Conservation (phyloP, 768 basidiomycete species). For the Mycena sanguinolenta region DNA sequence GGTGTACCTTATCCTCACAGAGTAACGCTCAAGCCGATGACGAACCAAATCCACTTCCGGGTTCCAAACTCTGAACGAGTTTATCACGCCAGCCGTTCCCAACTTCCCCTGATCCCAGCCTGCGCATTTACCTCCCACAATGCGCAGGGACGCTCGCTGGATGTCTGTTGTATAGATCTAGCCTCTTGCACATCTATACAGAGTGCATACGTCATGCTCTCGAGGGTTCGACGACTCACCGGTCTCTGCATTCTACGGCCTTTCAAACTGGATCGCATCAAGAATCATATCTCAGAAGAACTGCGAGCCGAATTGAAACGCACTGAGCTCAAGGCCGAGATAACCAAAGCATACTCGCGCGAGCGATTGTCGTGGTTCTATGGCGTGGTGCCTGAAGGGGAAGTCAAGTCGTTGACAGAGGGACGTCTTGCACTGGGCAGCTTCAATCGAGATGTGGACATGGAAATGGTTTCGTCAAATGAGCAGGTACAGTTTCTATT, state of each 20-base stretch:
- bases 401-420: neutral
- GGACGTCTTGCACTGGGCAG: too few species aligned
- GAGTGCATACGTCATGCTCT: too few species aligned
- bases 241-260: slow-evolving; percentile 22
- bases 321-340: slow-evolving; percentile 8
- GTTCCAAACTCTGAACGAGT: slow-evolving; percentile 7
- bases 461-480: too few species aligned
- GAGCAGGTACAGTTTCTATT: too few species aligned
- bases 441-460: too few species aligned
- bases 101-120: slow-evolving; percentile 25
- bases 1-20: slow-evolving; percentile 9
- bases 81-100: slow-evolving; percentile 20
- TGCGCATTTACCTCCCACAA: slow-evolving; percentile 2
- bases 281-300: slow-evolving; percentile 24
- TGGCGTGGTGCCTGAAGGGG: neutral
- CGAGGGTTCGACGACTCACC: too few species aligned
- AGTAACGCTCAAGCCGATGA: slow-evolving; percentile 5
- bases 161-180: slow-evolving; percentile 4
- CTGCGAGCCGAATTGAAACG: slow-evolving; percentile 12
- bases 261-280: slow-evolving; percentile 12
- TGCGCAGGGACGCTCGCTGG: slow-evolving; percentile 20
- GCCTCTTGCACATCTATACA: too few species aligned
- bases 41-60: slow-evolving; percentile 2
- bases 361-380: slow-evolving; percentile 14
- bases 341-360: slow-evolving; percentile 11